Base-by-base conservation (phyloP, 2,329 filamentous ascomycete species). In the Pyrenophora seminiperda region DNA sequence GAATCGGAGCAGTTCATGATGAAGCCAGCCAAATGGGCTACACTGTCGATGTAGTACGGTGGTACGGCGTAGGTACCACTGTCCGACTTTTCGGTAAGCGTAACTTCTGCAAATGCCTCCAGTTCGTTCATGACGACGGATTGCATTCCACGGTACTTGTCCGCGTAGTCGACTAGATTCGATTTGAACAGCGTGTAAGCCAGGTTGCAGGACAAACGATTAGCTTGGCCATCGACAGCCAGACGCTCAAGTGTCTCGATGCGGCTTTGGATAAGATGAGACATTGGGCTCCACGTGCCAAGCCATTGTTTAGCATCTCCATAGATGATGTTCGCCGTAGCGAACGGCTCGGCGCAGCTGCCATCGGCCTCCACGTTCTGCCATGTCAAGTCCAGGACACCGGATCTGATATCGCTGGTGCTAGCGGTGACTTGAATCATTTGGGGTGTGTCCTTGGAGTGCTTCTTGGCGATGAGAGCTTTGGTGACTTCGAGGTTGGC, bases 401-500 rank as follows among this genome's bases (percentile, higher is more conserved):
- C 34, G 3, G 47, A 33, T 34, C 32, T 30, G 31, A 54, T 54
- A 33, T 57, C 31, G 29, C 14, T 24, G 4, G 54, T 57, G 30
- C 34, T 41, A 4, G 51, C 44, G 9, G 40, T 37, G 5, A 59
- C 49, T 38, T 47, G 43, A 14, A 47, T 47, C 10, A n/a, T 27
- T 20, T 47, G 43, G 3, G 45, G 45, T 7, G 30, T 41, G 22
- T 47, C 36, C 44, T 41, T 47, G 10, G 24, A 39, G 7, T 41
- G 36, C 37, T 47, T 47, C 29, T 67, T 65, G 15, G 65, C 42
- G 17, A 56, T 45, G 30, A 69, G 45, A 11, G 58, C 60, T 15
- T 65, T 63, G 13, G 41, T 32, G 17, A 79, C 74, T 5, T 65
- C 66, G 22, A 80, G 56, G 41, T 78, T 63, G 18, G 63, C 41